Conservation (phyloP, 768 basidiomycete species). For the Baorangia bicolor region DNA sequence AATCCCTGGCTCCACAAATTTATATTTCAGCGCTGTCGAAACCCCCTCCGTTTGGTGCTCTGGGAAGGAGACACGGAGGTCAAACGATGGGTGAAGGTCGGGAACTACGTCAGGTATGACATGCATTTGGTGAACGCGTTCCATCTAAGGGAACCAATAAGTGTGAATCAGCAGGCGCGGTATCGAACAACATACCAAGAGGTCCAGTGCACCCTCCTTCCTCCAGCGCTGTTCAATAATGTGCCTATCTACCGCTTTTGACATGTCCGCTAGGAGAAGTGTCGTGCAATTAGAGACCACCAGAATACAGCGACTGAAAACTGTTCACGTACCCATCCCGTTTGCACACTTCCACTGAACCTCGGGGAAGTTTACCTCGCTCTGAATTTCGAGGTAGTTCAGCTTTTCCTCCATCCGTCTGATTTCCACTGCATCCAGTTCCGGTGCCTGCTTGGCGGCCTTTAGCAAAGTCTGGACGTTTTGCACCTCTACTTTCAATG, state of each 20-base stretch:
- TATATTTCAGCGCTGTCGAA: constrained; percentile 26
- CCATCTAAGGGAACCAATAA: constrained; percentile 59
- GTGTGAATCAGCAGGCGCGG: not conserved
- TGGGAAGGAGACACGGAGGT: constrained; percentile 67
- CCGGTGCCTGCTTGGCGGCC: constrained; percentile 23
- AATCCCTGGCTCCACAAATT: constrained; percentile 65
- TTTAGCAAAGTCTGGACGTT: constrained; percentile 20
- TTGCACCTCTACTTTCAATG: constrained; percentile 37
- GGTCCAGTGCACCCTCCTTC: constrained; percentile 77
- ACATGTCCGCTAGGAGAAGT: constrained; percentile 55
- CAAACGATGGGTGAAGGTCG: constrained; percentile 65
- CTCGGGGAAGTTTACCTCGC: constrained; percentile 80
- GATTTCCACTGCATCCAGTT: constrained; percentile 37
- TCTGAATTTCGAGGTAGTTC: constrained; percentile 71
- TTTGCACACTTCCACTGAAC: constrained; percentile 76
- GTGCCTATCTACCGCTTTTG: constrained; percentile 70
- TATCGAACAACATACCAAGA: constrained; percentile 51
- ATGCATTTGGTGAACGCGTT: constrained; percentile 87
- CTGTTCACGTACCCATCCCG: constrained; percentile 64
- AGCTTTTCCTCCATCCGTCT: constrained; percentile 49
- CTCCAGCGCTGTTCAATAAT: constrained; percentile 84
- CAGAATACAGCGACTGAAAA: not conserved
- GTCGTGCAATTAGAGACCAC: not conserved
- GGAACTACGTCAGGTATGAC: constrained; percentile 88
- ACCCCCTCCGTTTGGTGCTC: constrained; percentile 21